Percentiles rank a stretch among this genome's conserved stretches.
Conservation (phyloP, 2,329 filamentous ascomycete genomes). For the Alternaria alternata region DNA sequence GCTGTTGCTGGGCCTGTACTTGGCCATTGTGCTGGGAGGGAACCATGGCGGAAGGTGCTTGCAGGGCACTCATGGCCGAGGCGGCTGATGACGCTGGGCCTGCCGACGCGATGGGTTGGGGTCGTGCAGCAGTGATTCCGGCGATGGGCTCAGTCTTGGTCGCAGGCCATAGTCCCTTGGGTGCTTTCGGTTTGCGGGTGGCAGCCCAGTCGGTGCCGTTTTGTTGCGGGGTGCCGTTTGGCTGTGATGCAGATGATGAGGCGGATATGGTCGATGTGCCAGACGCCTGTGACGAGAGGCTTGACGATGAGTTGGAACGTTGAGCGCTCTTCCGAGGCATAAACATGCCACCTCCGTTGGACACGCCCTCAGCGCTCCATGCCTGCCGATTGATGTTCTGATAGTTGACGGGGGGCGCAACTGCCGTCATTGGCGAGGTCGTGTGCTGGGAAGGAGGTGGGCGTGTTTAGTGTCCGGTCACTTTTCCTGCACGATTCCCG, state of each 20-base stretch:
- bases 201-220: constrained; percentile 53
- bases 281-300: constrained; percentile 70
- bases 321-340: constrained; percentile 85
- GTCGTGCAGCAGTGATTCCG: constrained; percentile 67
- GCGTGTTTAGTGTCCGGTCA: constrained; percentile 29
- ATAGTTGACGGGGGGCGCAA: constrained; percentile 70
- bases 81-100: constrained; percentile 67
- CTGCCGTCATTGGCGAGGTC: constrained; percentile 66
- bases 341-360: constrained; percentile 76
- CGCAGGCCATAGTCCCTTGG: constrained; percentile 68
- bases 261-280: constrained; percentile 70
- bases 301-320: constrained; percentile 90
- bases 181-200: constrained; percentile 57
- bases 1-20: constrained; percentile 60
- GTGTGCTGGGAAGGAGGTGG: constrained; percentile 29
- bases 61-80: constrained; percentile 69
- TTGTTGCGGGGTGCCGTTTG: constrained; percentile 65
- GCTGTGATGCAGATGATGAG: constrained; percentile 62
- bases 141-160: constrained; percentile 72
- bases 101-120: constrained; percentile 67
- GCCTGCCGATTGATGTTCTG: constrained; percentile 67
- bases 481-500: constrained; percentile 37
- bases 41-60: constrained; percentile 68
- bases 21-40: constrained; percentile 75
- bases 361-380: constrained; percentile 68